Conservation (phyloP, 2,329 filamentous ascomycete species). For the Trichoderma arundinaceum region DNA sequence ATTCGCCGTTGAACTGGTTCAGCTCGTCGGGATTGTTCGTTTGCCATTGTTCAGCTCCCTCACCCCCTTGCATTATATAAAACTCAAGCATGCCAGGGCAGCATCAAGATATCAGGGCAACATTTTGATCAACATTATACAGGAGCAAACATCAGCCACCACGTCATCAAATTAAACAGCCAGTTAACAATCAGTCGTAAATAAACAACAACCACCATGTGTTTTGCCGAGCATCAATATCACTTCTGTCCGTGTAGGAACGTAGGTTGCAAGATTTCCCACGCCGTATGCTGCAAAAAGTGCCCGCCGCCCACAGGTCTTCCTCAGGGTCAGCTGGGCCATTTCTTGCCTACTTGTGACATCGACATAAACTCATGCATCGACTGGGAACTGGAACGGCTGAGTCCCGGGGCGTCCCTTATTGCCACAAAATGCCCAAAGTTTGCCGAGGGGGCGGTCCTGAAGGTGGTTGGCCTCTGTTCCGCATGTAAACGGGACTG, state of each 20-base stretch:
- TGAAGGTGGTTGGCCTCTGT: slow-evolving; percentile 5
- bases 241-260: slow-evolving; percentile 19
- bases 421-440: background rate
- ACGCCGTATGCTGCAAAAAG: background rate
- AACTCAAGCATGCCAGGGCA: background rate
- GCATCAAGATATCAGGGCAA: background rate
- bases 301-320: background rate
- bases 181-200: background rate
- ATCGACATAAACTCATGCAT: background rate
- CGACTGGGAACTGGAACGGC: background rate
- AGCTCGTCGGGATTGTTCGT: background rate
- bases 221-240: background rate
- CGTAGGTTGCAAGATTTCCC: background rate
- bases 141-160: background rate
- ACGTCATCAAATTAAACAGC: background rate
- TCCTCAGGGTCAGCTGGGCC: background rate
- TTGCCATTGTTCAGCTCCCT: background rate
- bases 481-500: background rate
- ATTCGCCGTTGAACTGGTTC: background rate
- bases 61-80: background rate
- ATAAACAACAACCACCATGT: slow-evolving; percentile 13
- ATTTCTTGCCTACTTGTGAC: background rate
- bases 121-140: background rate
- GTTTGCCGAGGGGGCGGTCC: background rate
- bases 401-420: background rate